A percentile compares a stretch with the other conserved stretches of the same genome.
These are phyloP conservation scores for Hypoxylon crocopeplum DNA, from an alignment of 495 filamentous ascomycete genomes.

Conservation along the genomic window DNA sequence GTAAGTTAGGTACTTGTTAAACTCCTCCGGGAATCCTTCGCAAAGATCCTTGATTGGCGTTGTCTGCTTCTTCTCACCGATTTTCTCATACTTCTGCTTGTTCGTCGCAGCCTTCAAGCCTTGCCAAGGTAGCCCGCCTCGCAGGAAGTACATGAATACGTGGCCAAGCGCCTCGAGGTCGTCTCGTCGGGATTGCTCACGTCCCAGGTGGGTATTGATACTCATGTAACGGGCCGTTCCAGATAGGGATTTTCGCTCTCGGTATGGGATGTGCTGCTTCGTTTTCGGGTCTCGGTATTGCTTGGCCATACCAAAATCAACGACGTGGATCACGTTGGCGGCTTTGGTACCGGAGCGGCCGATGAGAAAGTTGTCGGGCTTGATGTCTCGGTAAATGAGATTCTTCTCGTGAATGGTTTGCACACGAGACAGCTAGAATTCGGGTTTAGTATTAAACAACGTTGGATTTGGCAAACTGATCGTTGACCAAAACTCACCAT, in stretches of 20 bases:
- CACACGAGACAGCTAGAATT: conserved; percentile 82
- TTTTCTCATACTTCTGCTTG: conserved; percentile 99
- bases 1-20: conserved; percentile 96
- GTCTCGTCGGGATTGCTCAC: conserved; percentile 95
- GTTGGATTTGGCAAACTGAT: not conserved
- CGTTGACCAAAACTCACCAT: conserved; percentile 77
- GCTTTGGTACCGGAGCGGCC: conserved; percentile 91
- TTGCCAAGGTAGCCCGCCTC: conserved; percentile 97
- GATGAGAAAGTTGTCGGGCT: conserved; percentile 99
- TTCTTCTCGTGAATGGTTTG: conserved; percentile 99
- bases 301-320: conserved; percentile 99
- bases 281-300: conserved; percentile 99
- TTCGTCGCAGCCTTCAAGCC: conserved; percentile 98
- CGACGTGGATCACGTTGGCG: conserved; percentile 97
- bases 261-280: conserved; percentile 98
- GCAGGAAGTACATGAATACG: conserved; percentile 99
- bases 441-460: conserved; percentile 5
- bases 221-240: conserved; percentile 99
- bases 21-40: conserved; percentile 96
- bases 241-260: conserved; percentile 96
- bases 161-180: conserved; percentile 96
- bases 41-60: conserved; percentile 96
- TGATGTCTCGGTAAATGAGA: conserved; percentile 98
- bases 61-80: conserved; percentile 99
- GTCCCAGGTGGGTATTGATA: conserved; percentile 98